Base-by-base conservation (phyloP, 257 asterid species). In the Apocynum venetum region DNA sequence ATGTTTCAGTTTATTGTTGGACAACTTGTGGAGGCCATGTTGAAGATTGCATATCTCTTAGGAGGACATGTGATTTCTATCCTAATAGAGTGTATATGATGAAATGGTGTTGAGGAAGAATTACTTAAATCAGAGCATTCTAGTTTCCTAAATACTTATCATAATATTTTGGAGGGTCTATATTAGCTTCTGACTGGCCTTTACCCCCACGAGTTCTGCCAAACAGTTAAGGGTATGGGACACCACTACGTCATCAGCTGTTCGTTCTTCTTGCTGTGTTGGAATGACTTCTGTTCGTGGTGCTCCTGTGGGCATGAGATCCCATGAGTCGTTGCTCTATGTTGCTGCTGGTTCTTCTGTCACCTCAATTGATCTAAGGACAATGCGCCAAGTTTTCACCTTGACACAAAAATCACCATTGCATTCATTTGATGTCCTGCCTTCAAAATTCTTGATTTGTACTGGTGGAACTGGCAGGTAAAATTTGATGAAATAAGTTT, bases 161-260 rank as follows among this genome's bases (percentile, higher is more conserved):
- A 25, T 25, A 48, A 51, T 15, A 52, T 72, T 48, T 14, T 6
- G 36, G 64, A 40, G 46, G 12, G 20, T 19, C 20, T 40, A 74
- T 11, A 20, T 38, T 74, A 10, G 73, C 72, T 78, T 43, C 6
- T 72, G 12, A 48, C 25, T 70, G 19, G n/a, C 51, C 20, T 57
- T 68, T 71, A 25, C 69, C 1, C 20, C 8, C 46, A 64, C 1
- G 63, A 70, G 13, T 12, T 44, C 51, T 71, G 31, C 60, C 68
- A 75, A 64, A 77, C 51, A 93, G 96, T 89, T 93, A 70, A 83
- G 85, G 84, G 88, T 90, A 49, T 93, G 98, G 97, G 98, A 91
- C 82, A 81, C 96, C 65, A 63, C 76, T 38, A 51, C 90, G 75
- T 89, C 97, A 46, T 82, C 95, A 53, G 81, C 91, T 46, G 74